Evolutionary conservation across 495 filamentous ascomycete genomes (phyloP).

Genomic region (Emericellopsis terricola): DNA sequence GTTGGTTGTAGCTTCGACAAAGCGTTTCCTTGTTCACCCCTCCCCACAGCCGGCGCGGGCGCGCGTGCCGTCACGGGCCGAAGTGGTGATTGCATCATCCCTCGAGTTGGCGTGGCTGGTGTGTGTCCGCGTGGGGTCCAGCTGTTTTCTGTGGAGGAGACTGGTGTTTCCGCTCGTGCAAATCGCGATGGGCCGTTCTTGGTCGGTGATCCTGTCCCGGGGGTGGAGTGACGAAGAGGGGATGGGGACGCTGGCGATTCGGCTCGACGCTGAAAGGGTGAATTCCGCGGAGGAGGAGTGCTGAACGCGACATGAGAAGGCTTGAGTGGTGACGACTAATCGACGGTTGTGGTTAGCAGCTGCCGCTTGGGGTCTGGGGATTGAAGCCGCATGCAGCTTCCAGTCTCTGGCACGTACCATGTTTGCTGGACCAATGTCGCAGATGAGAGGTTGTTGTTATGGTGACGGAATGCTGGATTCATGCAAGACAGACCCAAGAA

Average conservation of each 20-base stretch:
- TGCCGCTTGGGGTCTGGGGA: no score
- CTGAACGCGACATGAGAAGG: conserved; percentile 54
- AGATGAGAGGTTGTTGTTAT: background rate
- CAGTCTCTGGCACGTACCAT: background rate
- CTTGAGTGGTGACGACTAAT: conserved; percentile 43
- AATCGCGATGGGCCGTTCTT: conserved; percentile 22
- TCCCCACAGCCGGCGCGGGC: conserved; percentile 13
- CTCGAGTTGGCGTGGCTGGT: conserved; percentile 7
- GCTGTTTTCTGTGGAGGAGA: conserved; percentile 9
- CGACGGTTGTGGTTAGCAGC: no score
- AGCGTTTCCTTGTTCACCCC: conserved; percentile 22
- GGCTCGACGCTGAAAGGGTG: conserved; percentile 60
- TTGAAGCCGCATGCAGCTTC: no score
- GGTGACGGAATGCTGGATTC: background rate
- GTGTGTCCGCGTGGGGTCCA: conserved; percentile 15
- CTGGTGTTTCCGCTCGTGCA: conserved; percentile 9
- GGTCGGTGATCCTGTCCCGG: conserved; percentile 24
- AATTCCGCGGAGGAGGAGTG: conserved; percentile 37
- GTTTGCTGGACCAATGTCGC: background rate
- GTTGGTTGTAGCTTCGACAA: conserved; percentile 44
- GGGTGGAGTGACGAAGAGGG: conserved; percentile 27
- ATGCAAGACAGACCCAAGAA: background rate
- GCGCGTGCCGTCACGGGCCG: conserved; percentile 24
- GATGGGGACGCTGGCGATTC: conserved; percentile 32
- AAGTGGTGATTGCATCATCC: conserved; percentile 19